phyloP scores from a whole-genome alignment of 1,284 basidiomycete genomes.

The Ustilago xerochloae region DNA sequence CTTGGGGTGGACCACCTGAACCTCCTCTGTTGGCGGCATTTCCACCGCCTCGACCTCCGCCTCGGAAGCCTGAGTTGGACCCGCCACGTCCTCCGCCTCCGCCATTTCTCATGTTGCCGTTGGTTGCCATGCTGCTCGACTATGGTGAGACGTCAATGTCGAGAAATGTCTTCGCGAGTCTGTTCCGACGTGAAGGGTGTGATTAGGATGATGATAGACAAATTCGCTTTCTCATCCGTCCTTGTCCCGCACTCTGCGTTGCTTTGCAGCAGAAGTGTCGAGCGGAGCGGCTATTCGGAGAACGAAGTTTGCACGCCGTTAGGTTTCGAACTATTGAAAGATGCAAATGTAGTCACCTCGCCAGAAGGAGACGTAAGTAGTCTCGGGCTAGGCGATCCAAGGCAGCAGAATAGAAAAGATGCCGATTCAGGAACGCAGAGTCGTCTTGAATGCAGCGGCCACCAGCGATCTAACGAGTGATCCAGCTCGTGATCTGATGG shows the following conservation, averaged over 20 bases:
- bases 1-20: constrained; percentile 25
- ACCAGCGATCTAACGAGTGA: constrained; percentile 11
- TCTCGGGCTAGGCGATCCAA: neutral
- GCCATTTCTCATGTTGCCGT: constrained; percentile 24
- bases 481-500: constrained; percentile 15
- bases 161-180: no score
- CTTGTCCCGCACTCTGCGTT: neutral
- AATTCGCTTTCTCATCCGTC: neutral
- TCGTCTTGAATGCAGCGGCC: constrained; percentile 10
- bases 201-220: neutral
- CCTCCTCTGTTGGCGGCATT: constrained; percentile 22
- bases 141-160: neutral
- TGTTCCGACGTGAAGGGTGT: no score
- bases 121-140: constrained; percentile 37
- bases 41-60: constrained; percentile 31
- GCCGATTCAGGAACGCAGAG: constrained; percentile 1
- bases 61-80: constrained; percentile 25
- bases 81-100: constrained; percentile 19
- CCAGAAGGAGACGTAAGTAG: constrained; percentile 9
- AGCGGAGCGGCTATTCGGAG: no score
- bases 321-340: no score
- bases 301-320: no score
- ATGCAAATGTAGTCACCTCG: neutral
- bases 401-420: neutral
- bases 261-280: no score